Conservation (phyloP, 495 filamentous ascomycete genomes). For the Penicillium bovifimosum region DNA sequence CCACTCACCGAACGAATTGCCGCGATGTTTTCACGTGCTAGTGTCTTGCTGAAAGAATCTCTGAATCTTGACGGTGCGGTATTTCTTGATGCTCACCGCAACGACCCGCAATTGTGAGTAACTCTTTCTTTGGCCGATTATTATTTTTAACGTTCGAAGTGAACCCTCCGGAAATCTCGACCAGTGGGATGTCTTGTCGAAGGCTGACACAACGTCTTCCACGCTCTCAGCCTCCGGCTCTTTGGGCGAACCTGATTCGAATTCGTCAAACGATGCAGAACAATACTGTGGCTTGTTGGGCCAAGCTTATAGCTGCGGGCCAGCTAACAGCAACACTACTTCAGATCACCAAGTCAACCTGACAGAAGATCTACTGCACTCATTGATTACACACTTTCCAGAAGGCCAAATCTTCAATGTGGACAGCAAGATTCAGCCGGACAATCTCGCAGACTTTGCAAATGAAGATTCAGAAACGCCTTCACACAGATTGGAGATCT, state of each 20-base stretch:
- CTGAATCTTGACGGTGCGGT: constrained; percentile 35
- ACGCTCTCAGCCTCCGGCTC: constrained; percentile 12
- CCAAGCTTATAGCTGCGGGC: constrained; percentile 1
- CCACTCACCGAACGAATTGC: constrained; percentile 9
- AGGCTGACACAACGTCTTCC: neutral
- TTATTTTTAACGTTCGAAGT: neutral
- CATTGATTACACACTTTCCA: constrained; percentile 24
- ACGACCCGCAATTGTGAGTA: constrained; percentile 8
- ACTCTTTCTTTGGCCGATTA: neutral
- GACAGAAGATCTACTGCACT: constrained; percentile 19
- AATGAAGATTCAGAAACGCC: neutral
- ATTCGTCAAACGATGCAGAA: neutral
- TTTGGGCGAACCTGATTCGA: neutral
- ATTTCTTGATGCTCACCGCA: constrained; percentile 28
- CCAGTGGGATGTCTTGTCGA: neutral
- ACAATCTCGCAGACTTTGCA: neutral
- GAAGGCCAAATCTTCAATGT: constrained; percentile 28
- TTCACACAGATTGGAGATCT: too few species aligned
- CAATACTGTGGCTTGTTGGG: constrained; percentile 13
- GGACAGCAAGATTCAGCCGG: neutral
- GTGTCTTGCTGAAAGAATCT: constrained; percentile 27
- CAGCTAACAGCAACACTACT: neutral
- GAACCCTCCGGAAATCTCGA: neutral
- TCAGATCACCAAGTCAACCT: neutral
- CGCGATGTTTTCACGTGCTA: constrained; percentile 30